phyloP scores from a whole-genome alignment of 768 basidiomycete genomes.

The Amanita jacksonii region DNA sequence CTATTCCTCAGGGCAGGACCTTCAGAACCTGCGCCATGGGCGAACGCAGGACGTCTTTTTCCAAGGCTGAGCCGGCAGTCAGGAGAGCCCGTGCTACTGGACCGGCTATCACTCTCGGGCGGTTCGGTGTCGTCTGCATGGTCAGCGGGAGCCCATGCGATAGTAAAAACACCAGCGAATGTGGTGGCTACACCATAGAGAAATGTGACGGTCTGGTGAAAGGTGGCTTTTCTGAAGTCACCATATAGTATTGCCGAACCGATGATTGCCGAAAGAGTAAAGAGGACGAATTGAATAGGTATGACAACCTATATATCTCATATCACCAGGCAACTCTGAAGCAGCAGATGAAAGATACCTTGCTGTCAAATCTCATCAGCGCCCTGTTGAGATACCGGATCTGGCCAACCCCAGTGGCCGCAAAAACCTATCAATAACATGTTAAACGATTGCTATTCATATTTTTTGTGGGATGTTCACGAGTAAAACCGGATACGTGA shows the following conservation, averaged over 20 bases:
- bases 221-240: constrained; percentile 77
- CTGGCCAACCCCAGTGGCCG: constrained; percentile 72
- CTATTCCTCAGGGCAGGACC: constrained; percentile 39
- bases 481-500: constrained; percentile 71
- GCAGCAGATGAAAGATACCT: constrained; percentile 32
- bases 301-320: constrained; percentile 59
- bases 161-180: constrained; percentile 82
- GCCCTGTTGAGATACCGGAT: constrained; percentile 80
- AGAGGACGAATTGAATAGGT: constrained; percentile 90
- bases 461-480: constrained; percentile 31
- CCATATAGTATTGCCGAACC: constrained; percentile 92
- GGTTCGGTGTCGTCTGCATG: constrained; percentile 18
- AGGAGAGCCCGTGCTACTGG: neutral
- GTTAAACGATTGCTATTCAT: constrained; percentile 7
- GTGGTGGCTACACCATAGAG: constrained; percentile 85
- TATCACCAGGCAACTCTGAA: constrained; percentile 5
- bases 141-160: constrained; percentile 52
- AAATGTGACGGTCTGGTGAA: constrained; percentile 79
- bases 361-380: constrained; percentile 88
- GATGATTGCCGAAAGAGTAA: constrained; percentile 86
- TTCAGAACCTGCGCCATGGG: constrained; percentile 26
- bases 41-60: constrained; percentile 35
- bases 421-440: constrained; percentile 41
- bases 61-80: neutral
- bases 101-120: neutral